Evolutionary conservation across 1,284 basidiomycete species (phyloP).

Genomic region (Spongispora temasekensis): DNA sequence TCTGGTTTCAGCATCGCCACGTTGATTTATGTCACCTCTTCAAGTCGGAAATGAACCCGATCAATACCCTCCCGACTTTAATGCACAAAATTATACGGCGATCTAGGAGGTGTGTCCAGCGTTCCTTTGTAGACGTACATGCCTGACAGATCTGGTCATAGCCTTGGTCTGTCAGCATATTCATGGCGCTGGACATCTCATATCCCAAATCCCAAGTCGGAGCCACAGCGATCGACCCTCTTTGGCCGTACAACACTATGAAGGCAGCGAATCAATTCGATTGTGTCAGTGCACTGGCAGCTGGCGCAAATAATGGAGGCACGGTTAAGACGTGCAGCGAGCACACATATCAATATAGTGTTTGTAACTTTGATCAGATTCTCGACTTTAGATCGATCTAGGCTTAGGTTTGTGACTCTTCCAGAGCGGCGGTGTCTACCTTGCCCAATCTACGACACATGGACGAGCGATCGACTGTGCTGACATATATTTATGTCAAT

Average conservation of each 20-base stretch:
- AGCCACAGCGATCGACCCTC: slow-evolving; percentile 50
- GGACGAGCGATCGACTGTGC: not conserved
- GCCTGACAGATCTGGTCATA: slow-evolving; percentile 15
- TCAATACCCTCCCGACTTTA: slow-evolving; percentile 43
- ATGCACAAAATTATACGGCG: slow-evolving; percentile 43
- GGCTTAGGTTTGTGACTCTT: slow-evolving; percentile 47
- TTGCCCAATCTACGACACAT: slow-evolving; percentile 42
- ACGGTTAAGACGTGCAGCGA: slow-evolving; percentile 49
- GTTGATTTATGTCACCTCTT: slow-evolving; percentile 3
- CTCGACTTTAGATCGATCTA: slow-evolving; percentile 1
- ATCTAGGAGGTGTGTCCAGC: slow-evolving; percentile 42
- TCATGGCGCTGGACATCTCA: slow-evolving; percentile 37
- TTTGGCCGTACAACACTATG: slow-evolving; percentile 48
- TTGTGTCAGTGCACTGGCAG: slow-evolving; percentile 47
- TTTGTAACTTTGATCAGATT: slow-evolving; percentile 23
- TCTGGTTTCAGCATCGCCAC: not conserved
- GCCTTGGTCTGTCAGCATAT: slow-evolving; percentile 50
- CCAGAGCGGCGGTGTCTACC: slow-evolving; percentile 45
- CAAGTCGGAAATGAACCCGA: slow-evolving; percentile 56
- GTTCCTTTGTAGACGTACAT: not conserved
- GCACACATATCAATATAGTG: slow-evolving; percentile 54
- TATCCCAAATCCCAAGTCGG: slow-evolving; percentile 46
- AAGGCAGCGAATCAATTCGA: slow-evolving; percentile 45
- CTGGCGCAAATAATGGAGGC: slow-evolving; percentile 42
- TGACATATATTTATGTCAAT: slow-evolving; percentile 41